Percentiles rank a stretch among this genome's conserved stretches.
phyloP scores from a whole-genome alignment of 1,139 yeast species.

The Kodamaea alishanica region DNA sequence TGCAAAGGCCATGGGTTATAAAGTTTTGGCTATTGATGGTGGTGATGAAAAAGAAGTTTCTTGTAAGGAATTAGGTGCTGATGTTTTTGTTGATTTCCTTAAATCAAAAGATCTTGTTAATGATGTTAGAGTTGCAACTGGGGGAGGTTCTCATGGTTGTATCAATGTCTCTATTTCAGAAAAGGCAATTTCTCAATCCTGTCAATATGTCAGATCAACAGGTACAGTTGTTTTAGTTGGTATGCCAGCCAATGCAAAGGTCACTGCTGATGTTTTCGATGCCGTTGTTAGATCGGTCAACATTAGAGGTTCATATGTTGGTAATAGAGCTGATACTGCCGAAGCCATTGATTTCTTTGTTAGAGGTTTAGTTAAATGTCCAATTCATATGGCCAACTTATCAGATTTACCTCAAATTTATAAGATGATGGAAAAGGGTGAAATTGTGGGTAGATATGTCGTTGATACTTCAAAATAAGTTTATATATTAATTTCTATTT shows the following conservation, averaged over 20 bases:
- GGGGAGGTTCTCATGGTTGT: slow-evolving; percentile 78
- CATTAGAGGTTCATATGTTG: slow-evolving; percentile 72
- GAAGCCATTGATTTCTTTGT: slow-evolving; percentile 72
- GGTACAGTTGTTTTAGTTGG: slow-evolving; percentile 76
- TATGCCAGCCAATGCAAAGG: slow-evolving; percentile 69
- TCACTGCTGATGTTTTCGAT: slow-evolving; percentile 59
- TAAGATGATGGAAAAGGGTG: slow-evolving; percentile 67
- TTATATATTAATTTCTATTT: not conserved
- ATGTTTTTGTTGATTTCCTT: slow-evolving; percentile 62
- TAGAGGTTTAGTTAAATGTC: slow-evolving; percentile 67
- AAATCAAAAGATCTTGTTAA: slow-evolving; percentile 52
- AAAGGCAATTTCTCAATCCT: slow-evolving; percentile 60
- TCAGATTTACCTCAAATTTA: slow-evolving; percentile 60
- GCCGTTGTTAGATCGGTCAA: slow-evolving; percentile 62
- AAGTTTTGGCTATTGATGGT: slow-evolving; percentile 74
- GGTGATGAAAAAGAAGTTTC: slow-evolving; percentile 63
- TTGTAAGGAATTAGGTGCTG: slow-evolving; percentile 61
- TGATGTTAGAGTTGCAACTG: slow-evolving; percentile 56
- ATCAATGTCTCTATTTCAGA: slow-evolving; percentile 73
- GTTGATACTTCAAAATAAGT: slow-evolving; percentile 60
- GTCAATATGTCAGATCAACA: slow-evolving; percentile 59
- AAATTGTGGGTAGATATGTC: slow-evolving; percentile 73
- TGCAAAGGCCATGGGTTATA: slow-evolving; percentile 70
- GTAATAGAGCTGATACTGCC: slow-evolving; percentile 75
- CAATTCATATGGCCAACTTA: slow-evolving; percentile 67